Conservation (phyloP, 768 basidiomycete genomes). For the Rhizopogon vulgaris region DNA sequence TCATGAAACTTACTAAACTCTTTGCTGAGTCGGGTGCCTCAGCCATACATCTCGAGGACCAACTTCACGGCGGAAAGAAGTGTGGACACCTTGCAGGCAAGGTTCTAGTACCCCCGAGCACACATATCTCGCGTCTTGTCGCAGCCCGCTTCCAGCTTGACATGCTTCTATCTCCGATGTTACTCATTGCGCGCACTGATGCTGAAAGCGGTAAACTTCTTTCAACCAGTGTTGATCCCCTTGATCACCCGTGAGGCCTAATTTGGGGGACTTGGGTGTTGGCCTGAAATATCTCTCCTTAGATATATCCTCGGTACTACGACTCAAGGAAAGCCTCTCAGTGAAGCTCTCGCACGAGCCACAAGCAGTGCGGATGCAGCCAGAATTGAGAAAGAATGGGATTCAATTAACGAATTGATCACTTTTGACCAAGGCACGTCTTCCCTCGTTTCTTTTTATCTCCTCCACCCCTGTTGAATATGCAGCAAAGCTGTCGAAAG, state of each 20-base stretch:
- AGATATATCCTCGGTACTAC: constrained; percentile 67
- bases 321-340: constrained; percentile 43
- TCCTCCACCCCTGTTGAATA: not conserved
- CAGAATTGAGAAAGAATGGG: constrained; percentile 72
- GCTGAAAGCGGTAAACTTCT: constrained; percentile 83
- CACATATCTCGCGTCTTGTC: constrained; percentile 79
- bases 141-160: constrained; percentile 89
- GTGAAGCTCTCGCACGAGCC: constrained; percentile 65
- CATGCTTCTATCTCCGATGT: constrained; percentile 81
- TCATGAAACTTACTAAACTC: constrained; percentile 91
- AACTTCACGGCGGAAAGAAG: constrained; percentile 93
- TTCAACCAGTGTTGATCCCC: constrained; percentile 74
- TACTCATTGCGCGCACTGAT: constrained; percentile 89
- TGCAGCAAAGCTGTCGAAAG: constrained; percentile 15
- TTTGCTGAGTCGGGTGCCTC: constrained; percentile 95
- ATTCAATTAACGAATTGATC: constrained; percentile 54
- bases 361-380: constrained; percentile 66
- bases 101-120: constrained; percentile 85
- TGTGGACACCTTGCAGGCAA: constrained; percentile 91
- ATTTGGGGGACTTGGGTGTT: not conserved
- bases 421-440: constrained; percentile 79
- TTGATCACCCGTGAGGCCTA: constrained; percentile 55
- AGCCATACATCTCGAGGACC: constrained; percentile 90
- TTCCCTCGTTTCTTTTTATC: constrained; percentile 2
- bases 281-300: constrained; percentile 1